These are phyloP conservation scores for Fraxinus anomala DNA, from an alignment of 257 asterid genomes.

Conservation along the genomic window DNA sequence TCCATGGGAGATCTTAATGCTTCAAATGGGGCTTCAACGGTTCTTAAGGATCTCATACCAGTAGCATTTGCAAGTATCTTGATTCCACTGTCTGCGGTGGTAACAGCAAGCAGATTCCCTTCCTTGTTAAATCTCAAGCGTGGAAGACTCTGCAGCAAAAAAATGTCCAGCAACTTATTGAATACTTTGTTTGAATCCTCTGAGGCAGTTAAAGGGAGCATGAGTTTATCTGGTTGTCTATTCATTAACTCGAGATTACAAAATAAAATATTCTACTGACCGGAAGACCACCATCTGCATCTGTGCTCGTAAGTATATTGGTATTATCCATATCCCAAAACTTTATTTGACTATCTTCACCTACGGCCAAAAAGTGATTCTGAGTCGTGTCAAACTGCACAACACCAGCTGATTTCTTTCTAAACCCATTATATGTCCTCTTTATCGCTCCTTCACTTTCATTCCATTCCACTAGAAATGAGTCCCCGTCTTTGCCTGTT, in stretches of 20 bases:
- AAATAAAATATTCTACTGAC: constrained; percentile 47
- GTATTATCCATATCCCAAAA: constrained; percentile 97
- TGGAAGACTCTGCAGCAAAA: constrained; percentile 69
- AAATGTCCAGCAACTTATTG: constrained; percentile 20
- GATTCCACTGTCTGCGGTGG: constrained; percentile 87
- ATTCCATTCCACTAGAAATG: constrained; percentile 96
- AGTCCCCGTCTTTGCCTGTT: constrained; percentile 95
- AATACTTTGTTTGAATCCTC: constrained; percentile 12
- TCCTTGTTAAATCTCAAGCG: constrained; percentile 93
- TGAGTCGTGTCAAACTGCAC: constrained; percentile 95
- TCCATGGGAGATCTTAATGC: constrained; percentile 75
- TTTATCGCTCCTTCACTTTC: constrained; percentile 98
- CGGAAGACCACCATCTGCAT: constrained; percentile 95
- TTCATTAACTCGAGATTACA: constrained; percentile 3
- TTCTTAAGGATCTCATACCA: constrained; percentile 79
- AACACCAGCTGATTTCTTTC: constrained; percentile 77
- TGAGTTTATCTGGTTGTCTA: constrained; percentile 5
- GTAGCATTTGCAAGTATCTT: constrained; percentile 81
- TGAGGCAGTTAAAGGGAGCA: constrained; percentile 6
- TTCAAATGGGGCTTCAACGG: constrained; percentile 78
- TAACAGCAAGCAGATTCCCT: constrained; percentile 94
- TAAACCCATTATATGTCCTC: constrained; percentile 81
- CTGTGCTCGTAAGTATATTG: constrained; percentile 59
- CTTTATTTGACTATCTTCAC: constrained; percentile 91
- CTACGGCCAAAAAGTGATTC: constrained; percentile 92